These are phyloP conservation scores for Herpetospermum pedunculosum DNA, from an alignment of 306 rosid genomes.

Conservation along the genomic window DNA sequence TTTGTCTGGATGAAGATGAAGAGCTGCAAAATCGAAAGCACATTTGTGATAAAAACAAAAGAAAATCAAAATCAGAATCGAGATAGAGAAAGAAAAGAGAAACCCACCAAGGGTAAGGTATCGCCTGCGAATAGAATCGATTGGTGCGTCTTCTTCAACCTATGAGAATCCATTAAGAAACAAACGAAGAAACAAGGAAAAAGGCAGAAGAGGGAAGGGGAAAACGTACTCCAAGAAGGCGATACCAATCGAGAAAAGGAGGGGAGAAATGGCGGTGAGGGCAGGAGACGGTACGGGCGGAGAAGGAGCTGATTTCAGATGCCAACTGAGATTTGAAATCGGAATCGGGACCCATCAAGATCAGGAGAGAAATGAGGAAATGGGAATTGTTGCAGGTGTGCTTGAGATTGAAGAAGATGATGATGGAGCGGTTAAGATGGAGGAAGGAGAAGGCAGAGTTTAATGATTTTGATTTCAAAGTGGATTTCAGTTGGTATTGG, in stretches of 20 bases:
- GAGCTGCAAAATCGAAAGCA: slow-evolving; percentile 35
- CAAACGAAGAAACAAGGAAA: neutral
- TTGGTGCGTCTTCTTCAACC: slow-evolving; percentile 65
- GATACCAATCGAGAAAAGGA: slow-evolving; percentile 77
- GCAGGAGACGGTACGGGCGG: slow-evolving; percentile 37
- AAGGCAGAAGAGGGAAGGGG: neutral
- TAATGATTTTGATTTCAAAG: slow-evolving; percentile 20
- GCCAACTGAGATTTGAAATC: slow-evolving; percentile 58
- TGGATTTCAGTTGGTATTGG: slow-evolving; percentile 37
- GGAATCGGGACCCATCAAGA: slow-evolving; percentile 31
- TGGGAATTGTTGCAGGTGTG: neutral
- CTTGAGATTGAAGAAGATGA: slow-evolving; percentile 10
- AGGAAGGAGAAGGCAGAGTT: slow-evolving; percentile 33
- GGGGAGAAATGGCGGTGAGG: slow-evolving; percentile 34
- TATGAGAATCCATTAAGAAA: slow-evolving; percentile 20
- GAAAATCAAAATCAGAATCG: neutral
- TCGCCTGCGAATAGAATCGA: slow-evolving; percentile 45
- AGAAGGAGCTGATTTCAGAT: slow-evolving; percentile 56
- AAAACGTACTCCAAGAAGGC: slow-evolving; percentile 62
- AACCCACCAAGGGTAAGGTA: slow-evolving; percentile 80
- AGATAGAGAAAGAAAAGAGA: neutral
- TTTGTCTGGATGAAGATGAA: slow-evolving; percentile 94
- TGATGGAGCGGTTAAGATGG: slow-evolving; percentile 65
- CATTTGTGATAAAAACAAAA: neutral
- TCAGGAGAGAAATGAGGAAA: neutral